Conservation (phyloP, 1,139 yeast species). For the Scheffersomyces segobiensis region DNA sequence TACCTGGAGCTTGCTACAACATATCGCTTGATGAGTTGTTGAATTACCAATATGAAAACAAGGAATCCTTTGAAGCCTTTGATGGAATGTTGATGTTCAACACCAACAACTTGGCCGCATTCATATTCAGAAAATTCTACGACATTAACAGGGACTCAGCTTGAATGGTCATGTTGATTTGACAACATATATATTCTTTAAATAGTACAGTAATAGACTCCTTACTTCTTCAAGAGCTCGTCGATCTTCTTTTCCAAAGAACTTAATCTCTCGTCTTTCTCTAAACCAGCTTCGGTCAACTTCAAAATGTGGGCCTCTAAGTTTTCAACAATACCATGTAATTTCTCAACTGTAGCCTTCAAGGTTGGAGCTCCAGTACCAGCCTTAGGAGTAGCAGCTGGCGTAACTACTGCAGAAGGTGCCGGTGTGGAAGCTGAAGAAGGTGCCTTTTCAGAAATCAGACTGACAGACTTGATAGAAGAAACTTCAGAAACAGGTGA, state of each 20-base stretch:
- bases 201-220: constrained; percentile 2
- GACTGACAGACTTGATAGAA: constrained; percentile 1
- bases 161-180: not conserved
- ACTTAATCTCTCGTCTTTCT: constrained; percentile 61
- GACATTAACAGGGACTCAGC: constrained; percentile 29
- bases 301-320: constrained; percentile 56
- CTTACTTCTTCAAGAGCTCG: constrained; percentile 29
- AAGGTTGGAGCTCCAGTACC: constrained; percentile 53
- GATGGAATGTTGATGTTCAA: constrained; percentile 68
- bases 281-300: constrained; percentile 53
- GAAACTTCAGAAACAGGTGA: constrained; percentile 3
- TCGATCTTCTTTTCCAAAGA: constrained; percentile 45
- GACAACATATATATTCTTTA: not conserved
- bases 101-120: constrained; percentile 62
- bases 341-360: constrained; percentile 67
- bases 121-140: constrained; percentile 74
- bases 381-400: constrained; percentile 21
- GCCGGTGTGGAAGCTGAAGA: constrained; percentile 12
- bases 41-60: constrained; percentile 64
- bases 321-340: constrained; percentile 54
- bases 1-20: constrained; percentile 54
- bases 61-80: constrained; percentile 52
- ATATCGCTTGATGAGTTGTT: constrained; percentile 69
- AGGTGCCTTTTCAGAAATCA: constrained; percentile 1
- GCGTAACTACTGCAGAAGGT: not conserved